Base-by-base conservation (phyloP, 441 rosid genomes). In the Populus trichocarpa region DNA sequence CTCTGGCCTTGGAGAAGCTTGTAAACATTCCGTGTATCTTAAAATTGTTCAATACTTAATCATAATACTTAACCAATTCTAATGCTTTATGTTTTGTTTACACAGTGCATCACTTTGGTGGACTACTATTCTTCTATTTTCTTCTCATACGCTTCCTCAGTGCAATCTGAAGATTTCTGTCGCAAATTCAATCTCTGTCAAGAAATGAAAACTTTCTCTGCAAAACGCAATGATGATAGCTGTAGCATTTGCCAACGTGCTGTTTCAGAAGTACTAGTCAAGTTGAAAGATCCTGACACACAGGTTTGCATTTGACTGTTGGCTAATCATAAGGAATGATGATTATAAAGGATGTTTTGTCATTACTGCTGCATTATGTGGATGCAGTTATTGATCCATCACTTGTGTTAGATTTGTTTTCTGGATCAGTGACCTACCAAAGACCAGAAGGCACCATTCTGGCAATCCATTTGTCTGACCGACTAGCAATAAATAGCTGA, bases 231-330 rank as follows among this genome's bases (percentile, higher is more conserved):
- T 67, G 88, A 96, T 79, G 94, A 93, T 79, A 88, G 84, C 79
- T 96, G 98, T 65, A 89, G 68, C 67, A 73, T 92, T 46, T 96
- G 99, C 81, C 98, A 87, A 74, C 85, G 22, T 72, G 86, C 94
- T 75, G 88, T 93, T 86, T 89, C 93, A 5, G 96, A 93, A 85
- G 83, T 90, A 75, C 73, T 94, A 77, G 71, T 77, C 70, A 96
- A 94, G 82, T 84, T 96, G 75, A 88, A 94, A 78, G 93, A 96
- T 84, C 98, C 98, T 0, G 93, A 96, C 82, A 90, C 94, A 75
- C 93, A 96, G 96, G 99, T 96, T 80, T 68, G 81, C 76, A 12
- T 30, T 13, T 50, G 57, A 50, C 57, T 50, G 20, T 50, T 50
- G 57, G 18, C 57, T 4, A 50, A 5, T 50, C 18, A 50, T 50